Evolutionary conservation across 1,284 basidiomycete genomes (phyloP).

Genomic region (Cerrena zonata): DNA sequence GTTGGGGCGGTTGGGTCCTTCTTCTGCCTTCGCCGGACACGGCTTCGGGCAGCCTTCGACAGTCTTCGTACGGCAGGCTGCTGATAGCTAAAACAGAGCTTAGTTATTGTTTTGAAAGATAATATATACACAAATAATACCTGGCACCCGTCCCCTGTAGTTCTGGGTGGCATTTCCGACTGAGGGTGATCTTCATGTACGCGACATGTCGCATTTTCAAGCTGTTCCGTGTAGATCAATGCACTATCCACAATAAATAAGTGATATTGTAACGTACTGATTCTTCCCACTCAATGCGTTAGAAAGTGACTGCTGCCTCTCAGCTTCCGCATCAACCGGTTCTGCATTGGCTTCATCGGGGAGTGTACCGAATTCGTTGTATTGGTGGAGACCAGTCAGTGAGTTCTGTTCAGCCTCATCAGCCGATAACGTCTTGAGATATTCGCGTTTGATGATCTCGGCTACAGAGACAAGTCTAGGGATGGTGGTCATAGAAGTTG

Average conservation of each 20-base stretch:
- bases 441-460: constrained; percentile 82
- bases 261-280: constrained; percentile 42
- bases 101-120: background rate
- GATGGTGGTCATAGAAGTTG: constrained; percentile 41
- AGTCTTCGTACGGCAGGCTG: constrained; percentile 45
- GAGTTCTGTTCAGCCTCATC: constrained; percentile 27
- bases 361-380: constrained; percentile 65
- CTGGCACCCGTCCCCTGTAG: constrained; percentile 45
- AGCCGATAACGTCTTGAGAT: constrained; percentile 45
- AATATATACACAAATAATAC: background rate
- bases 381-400: constrained; percentile 64
- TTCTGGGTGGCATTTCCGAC: constrained; percentile 41
- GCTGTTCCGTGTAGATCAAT: constrained; percentile 31
- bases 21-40: constrained; percentile 43
- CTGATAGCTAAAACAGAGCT: constrained; percentile 45
- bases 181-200: constrained; percentile 72
- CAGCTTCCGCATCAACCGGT: constrained; percentile 24
- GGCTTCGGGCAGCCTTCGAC: constrained; percentile 53
- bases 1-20: too few relatives aligned
- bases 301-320: constrained; percentile 31
- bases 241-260: constrained; percentile 3
- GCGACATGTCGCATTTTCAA: constrained; percentile 60
- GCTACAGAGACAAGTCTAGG: constrained; percentile 71
- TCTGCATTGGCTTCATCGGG: constrained; percentile 16
- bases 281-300: constrained; percentile 44